Evolutionary conservation across 1,139 yeast genomes (phyloP), one percentile per base, ranked within the genome.

Genomic region (Saccharomyces hybrid): DNA sequence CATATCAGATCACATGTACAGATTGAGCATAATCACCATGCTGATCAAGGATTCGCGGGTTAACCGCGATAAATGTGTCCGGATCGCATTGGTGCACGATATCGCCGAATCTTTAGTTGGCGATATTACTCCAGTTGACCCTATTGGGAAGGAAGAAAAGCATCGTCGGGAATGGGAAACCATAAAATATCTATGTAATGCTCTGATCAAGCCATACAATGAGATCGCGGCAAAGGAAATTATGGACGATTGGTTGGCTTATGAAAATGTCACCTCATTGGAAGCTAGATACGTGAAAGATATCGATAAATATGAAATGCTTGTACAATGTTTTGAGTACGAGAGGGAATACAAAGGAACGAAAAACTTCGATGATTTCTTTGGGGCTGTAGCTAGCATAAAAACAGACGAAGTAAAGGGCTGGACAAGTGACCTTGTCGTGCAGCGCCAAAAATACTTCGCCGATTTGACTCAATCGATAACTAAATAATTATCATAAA

Each of bases 41-140:
- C 72, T 88, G 38, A 78, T 88, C 47, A 85, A 86, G 62, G 72
- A 83, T 52, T 70, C 73, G 13, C 59, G 64, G 5, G 72, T 79
- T 8, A 75, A 79, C 60, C 67, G 73, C n/a, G 72, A 71, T 47
- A 73, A 80, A 61, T 90, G 97, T 75, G 87, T 84, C 54, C 86
- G 88, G 70, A 90, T 93, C 53, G 90, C 98, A 1, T 75, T 90
- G 48, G 84, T 90, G 46, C 99, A 93, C 72, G 99, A 93, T 69
- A 86, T 93, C 66, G 98, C 99, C 11, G 99, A 93, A 73, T 73
- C 91, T 5, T 74, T 93, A 44, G 98, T 93, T 8, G 98, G 98
- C 13, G 99, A 93, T 69, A 89, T 93, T 55, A 90, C 97, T 0
- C 99, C 99, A 13, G 81, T 80, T 64, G 96, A 84, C 58, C 79